Percentiles rank a stretch among this genome's conserved stretches.
Evolutionary conservation across 176 grass and related monocot species (phyloP).

Genomic region (Elymus sibiricus): DNA sequence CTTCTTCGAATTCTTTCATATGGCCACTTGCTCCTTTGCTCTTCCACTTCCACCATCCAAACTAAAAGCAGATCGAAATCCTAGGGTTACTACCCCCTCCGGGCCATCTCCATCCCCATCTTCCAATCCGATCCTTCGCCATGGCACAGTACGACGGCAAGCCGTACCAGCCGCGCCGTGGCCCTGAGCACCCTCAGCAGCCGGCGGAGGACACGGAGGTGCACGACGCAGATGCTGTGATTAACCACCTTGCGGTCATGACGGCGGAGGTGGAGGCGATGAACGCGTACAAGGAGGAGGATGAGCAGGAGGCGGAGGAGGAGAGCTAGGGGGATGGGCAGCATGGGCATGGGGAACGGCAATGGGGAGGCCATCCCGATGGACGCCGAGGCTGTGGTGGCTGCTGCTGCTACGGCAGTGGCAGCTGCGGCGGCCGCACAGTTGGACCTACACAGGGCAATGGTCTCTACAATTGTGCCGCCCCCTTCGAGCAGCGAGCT

Average conservation of each 20-base stretch:
- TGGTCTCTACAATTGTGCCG: constrained; percentile 23
- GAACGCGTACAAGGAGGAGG: constrained; percentile 21
- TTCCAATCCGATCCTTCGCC: constrained; percentile 42
- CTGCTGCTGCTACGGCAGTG: neutral
- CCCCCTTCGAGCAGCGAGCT: constrained; percentile 31
- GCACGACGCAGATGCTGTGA: neutral
- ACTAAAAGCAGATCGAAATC: constrained; percentile 56
- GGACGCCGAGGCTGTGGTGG: constrained; percentile 56
- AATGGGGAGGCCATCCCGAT: constrained; percentile 31
- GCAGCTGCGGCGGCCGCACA: constrained; percentile 28
- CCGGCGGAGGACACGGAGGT: neutral
- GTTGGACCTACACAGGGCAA: constrained; percentile 38
- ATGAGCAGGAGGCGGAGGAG: neutral
- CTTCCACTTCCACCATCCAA: constrained; percentile 34
- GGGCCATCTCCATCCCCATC: constrained; percentile 25
- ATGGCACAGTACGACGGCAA: constrained; percentile 72
- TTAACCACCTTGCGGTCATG: constrained; percentile 32
- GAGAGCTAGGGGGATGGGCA: constrained; percentile 29
- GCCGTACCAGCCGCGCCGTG: constrained; percentile 64
- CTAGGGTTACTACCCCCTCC: constrained; percentile 39
- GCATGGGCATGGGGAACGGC: constrained; percentile 25
- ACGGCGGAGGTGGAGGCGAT: constrained; percentile 66
- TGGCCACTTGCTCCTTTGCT: constrained; percentile 12
- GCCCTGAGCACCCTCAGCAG: constrained; percentile 42
- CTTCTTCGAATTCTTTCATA: constrained; percentile 34